Percentiles rank a stretch among this genome's conserved stretches.
phyloP scores from a whole-genome alignment of 2,329 filamentous ascomycete species.

The Penicillium sp. region DNA sequence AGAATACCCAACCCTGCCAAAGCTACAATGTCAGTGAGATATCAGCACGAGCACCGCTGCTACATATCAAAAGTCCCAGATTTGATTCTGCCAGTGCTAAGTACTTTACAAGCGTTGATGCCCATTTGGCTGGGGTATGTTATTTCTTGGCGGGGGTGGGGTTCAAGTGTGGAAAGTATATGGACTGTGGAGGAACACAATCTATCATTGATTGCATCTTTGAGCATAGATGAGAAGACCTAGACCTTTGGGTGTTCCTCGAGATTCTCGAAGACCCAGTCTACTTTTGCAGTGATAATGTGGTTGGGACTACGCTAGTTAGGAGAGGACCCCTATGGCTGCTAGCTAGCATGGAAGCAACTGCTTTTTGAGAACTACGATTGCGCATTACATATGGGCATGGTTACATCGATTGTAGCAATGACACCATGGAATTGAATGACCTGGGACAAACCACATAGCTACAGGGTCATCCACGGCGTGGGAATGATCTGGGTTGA shows the following conservation, averaged over 20 bases:
- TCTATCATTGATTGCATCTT: neutral
- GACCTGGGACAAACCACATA: neutral
- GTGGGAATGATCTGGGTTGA: neutral
- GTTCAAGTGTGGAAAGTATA: neutral
- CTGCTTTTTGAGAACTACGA: neutral
- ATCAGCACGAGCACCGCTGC: neutral
- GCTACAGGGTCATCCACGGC: constrained; percentile 1
- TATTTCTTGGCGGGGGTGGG: constrained; percentile 3
- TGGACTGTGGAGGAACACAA: neutral
- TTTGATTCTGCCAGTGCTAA: neutral
- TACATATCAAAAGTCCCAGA: neutral
- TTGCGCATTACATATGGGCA: neutral
- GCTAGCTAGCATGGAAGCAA: neutral
- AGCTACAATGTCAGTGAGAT: neutral
- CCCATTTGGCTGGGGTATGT: neutral
- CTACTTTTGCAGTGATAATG: neutral
- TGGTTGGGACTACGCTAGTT: neutral
- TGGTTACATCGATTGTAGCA: neutral
- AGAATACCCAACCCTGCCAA: neutral
- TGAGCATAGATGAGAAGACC: neutral
- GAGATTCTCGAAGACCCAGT: neutral
- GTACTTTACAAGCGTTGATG: neutral
- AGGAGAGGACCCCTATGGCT: too few species aligned
- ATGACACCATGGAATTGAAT: neutral
- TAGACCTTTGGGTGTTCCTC: neutral